A percentile compares a stretch with the other conserved stretches of the same genome.
These are phyloP conservation scores for Globisporangium recalcitrans DNA, from an alignment of 352 stramenopile genomes.

Conservation along the genomic window DNA sequence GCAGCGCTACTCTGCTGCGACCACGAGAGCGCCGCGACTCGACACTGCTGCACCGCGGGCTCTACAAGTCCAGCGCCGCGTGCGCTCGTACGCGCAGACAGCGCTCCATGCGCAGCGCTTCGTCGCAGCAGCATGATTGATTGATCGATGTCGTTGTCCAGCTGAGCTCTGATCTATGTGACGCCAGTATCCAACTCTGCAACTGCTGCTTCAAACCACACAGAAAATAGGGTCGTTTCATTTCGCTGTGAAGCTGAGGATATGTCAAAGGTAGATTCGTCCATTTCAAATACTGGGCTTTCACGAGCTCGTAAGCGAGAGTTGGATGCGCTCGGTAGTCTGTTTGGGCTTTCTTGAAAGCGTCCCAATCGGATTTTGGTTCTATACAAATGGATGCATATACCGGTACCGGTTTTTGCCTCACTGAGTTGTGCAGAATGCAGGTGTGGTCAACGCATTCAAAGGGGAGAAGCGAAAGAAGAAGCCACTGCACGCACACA, in stretches of 20 bases:
- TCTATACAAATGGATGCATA: not conserved
- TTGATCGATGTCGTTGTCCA: not conserved
- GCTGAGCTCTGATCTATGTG: not conserved
- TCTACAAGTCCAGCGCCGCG: not conserved
- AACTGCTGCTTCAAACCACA: not conserved
- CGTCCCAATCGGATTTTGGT: not conserved
- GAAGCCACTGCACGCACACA: not conserved
- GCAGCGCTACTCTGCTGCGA: not conserved
- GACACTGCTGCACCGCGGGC: not conserved
- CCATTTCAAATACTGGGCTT: not conserved
- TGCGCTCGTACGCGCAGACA: not conserved
- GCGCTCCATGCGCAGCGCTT: constrained; percentile 3
- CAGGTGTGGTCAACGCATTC: not conserved
- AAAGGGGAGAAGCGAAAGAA: constrained; percentile 1
- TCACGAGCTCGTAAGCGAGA: too few species aligned
- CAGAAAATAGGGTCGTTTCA: constrained; percentile 1
- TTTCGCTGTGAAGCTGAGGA: not conserved
- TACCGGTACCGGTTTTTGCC: not conserved
- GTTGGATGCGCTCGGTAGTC: too few species aligned
- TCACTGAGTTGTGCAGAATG: constrained; percentile 4
- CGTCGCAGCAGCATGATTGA: constrained; percentile 7
- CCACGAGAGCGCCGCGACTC: not conserved
- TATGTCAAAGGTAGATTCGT: not conserved
- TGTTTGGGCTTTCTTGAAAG: not conserved
- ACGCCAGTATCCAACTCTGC: not conserved